phyloP scores from a whole-genome alignment of 306 rosid genomes.

The Chamaecrista fasciculata region DNA sequence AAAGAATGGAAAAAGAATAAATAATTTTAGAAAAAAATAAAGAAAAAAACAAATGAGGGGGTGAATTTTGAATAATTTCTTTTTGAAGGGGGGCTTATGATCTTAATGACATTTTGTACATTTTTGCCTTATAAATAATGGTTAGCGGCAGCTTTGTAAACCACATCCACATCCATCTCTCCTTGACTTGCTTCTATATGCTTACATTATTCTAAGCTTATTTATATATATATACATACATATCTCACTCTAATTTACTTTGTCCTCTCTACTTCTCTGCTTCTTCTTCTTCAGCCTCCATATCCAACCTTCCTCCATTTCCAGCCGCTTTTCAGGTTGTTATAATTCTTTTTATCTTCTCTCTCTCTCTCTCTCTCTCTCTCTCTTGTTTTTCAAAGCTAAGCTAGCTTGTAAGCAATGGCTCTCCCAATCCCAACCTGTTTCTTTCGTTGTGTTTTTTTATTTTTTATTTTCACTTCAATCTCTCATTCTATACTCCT shows the following conservation, averaged over 20 bases:
- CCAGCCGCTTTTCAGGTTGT: too few species aligned
- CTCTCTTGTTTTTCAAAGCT: too few species aligned
- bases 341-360: background rate
- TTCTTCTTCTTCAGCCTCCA: background rate
- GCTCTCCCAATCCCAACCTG: background rate
- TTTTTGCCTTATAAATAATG: slow-evolving; percentile 4
- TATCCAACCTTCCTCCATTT: background rate
- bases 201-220: too few species aligned
- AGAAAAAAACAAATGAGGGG: background rate
- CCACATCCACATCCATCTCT: background rate
- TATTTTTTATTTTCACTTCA: background rate
- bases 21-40: background rate
- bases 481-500: too few species aligned
- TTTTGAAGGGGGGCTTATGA: background rate
- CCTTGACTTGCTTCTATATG: too few species aligned
- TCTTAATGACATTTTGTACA: background rate
- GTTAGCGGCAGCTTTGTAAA: background rate
- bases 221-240: background rate
- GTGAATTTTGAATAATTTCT: background rate
- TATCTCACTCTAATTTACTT: background rate
- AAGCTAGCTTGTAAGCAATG: too few species aligned
- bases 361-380: too few species aligned
- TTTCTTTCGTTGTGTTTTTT: too few species aligned
- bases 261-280: background rate
- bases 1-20: too few species aligned